Evolutionary conservation across 768 basidiomycete genomes (phyloP), one percentile per base, ranked within the genome.

Genomic region (Mrakia gelida): DNA sequence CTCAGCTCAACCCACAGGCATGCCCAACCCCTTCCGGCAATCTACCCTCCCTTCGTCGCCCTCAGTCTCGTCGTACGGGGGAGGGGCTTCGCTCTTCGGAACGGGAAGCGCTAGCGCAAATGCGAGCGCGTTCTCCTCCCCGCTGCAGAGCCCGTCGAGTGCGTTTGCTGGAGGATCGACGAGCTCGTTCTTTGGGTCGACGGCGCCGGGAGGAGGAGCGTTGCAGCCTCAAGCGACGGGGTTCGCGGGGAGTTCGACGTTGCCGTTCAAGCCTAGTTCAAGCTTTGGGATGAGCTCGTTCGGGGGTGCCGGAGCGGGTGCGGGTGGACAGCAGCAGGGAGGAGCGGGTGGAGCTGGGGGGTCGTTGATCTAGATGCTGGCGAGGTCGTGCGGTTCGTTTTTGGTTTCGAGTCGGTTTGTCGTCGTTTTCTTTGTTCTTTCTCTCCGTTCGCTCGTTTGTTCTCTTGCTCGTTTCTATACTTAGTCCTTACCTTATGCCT

Each of bases 241-340:
- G 16, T 61, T 79, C 68, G 65, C 67, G 26, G 59, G 59, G 59
- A 59, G 59, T 28, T 16, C 26, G 5, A 59, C 59, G 28, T 34
- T 63, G 56, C 70, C 78, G 34, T 79, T 79, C 68, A 49, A 75
- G 38, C 73, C 78, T 70, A 75, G 49, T 8, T 73, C 71, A 21
- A 56, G 18, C 43, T 78, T 78, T 70, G 77, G 77, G 15, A 45
- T 75, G 49, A 54, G 34, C 26, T 52, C 75, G 30, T 67, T 75
- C 21, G 52, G 49, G 3, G 32, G 30, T 4, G 38, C 71, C 3
- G 45, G 61, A 32, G 18, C 34, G 41, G 18, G 38, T 10, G 34
- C 49, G 71, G 16, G 71, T 6, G 45, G 71, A 45, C 15, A 52
- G 49, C 49, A 52, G 49, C 49, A 52, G 49, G 49, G 49, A 18